These are phyloP conservation scores for Bacidia gigantensis DNA, from an alignment of 495 filamentous ascomycete species.

Conservation along the genomic window DNA sequence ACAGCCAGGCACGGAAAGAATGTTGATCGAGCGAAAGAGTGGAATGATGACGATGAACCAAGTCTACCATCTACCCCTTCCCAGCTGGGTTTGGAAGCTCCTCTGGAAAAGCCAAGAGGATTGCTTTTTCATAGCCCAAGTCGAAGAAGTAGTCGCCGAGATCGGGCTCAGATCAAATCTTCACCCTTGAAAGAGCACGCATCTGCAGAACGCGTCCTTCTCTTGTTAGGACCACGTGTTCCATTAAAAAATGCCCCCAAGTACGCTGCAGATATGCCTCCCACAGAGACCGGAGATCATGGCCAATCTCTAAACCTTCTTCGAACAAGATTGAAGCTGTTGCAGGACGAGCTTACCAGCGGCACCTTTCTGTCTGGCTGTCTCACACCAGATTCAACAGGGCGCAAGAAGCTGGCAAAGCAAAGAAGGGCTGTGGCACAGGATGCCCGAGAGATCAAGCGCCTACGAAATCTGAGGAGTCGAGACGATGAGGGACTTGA, in stretches of 20 bases:
- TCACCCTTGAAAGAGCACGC: conserved; percentile 21
- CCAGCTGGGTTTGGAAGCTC: conserved; percentile 39
- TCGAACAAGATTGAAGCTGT: not conserved
- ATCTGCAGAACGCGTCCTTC: not conserved
- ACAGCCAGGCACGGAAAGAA: not conserved
- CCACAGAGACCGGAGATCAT: not conserved
- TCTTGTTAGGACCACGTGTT: not conserved
- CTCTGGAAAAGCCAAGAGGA: conserved; percentile 25
- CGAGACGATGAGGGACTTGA: not conserved
- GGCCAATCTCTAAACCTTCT: not conserved
- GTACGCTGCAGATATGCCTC: no score
- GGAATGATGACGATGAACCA: conserved; percentile 35
- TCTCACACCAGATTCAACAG: not conserved
- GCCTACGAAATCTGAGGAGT: not conserved
- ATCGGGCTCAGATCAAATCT: conserved; percentile 19
- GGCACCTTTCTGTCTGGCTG: not conserved
- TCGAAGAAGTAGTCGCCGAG: conserved; percentile 20
- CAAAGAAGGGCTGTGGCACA: not conserved
- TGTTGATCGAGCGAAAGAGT: not conserved
- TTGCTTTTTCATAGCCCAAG: conserved; percentile 30
- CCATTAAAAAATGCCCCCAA: not conserved
- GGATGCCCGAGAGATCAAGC: not conserved
- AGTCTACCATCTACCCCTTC: conserved; percentile 60
- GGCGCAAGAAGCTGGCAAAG: not conserved
- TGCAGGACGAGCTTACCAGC: conserved; percentile 1